Evolutionary conservation across 208 protist species (phyloP).

Genomic region (Sergeia podlipaevii): DNA sequence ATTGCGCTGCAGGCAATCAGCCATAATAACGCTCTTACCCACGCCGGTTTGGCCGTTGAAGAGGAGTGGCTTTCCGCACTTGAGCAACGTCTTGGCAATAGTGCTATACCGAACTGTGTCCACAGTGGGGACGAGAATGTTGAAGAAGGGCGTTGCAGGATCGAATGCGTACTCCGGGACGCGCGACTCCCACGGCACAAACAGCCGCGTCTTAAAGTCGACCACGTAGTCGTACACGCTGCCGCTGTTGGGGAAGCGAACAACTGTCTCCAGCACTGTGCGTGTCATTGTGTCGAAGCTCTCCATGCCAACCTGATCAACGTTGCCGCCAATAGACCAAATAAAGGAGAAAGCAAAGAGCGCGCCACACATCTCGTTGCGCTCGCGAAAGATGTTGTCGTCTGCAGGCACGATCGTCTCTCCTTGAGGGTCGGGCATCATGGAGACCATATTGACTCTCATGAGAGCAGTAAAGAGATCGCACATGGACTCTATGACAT

Average conservation of each 20-base stretch:
- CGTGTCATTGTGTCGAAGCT: slow-evolving; percentile 90
- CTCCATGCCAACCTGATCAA: slow-evolving; percentile 82
- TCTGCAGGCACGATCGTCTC: slow-evolving; percentile 46
- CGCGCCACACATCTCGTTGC: slow-evolving; percentile 87
- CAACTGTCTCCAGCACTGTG: slow-evolving; percentile 79
- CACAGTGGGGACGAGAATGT: slow-evolving; percentile 96
- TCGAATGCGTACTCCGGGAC: slow-evolving; percentile 87
- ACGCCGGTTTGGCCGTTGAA: slow-evolving; percentile 96
- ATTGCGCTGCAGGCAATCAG: slow-evolving; percentile 74
- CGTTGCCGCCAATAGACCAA: slow-evolving; percentile 96
- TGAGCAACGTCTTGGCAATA: slow-evolving; percentile 88
- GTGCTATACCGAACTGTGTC: slow-evolving; percentile 96
- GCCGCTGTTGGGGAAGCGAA: slow-evolving; percentile 82
- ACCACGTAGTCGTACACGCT: slow-evolving; percentile 95
- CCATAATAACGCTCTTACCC: slow-evolving; percentile 94
- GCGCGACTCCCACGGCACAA: slow-evolving; percentile 79
- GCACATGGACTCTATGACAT: slow-evolving; percentile 92
- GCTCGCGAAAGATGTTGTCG: slow-evolving; percentile 70
- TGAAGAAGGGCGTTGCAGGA: slow-evolving; percentile 90
- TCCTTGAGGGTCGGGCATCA: slow-evolving; percentile 64
- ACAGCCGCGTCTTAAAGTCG: slow-evolving; percentile 73
- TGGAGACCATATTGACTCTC: slow-evolving; percentile 60
- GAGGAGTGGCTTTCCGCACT: slow-evolving; percentile 86
- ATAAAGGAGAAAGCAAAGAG: slow-evolving; percentile 95
- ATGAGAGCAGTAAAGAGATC: slow-evolving; percentile 89